phyloP scores from a whole-genome alignment of 164 flowering plant species.

The Stephania japonica region DNA sequence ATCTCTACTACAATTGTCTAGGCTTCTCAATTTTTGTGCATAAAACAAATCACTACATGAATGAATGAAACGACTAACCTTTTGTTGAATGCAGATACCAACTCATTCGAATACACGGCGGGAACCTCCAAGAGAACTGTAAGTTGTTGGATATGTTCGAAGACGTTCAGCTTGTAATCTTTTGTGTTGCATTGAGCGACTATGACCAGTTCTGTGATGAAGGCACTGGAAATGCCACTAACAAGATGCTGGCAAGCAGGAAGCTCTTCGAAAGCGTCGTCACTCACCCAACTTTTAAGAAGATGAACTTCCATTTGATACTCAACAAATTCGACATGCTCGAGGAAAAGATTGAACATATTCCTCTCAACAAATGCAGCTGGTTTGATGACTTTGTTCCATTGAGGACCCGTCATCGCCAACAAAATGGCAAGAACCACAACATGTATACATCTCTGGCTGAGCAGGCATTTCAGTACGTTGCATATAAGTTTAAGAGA shows the following conservation, averaged over 20 bases:
- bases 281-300: conserved; percentile 73
- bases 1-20: too few relatives aligned
- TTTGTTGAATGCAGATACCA: conserved; percentile 54
- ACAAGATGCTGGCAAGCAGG: conserved; percentile 70
- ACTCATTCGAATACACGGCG: conserved; percentile 68
- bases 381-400: conserved; percentile 92
- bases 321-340: conserved; percentile 80
- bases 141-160: conserved; percentile 98
- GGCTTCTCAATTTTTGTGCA: not conserved
- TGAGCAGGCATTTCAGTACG: conserved; percentile 63
- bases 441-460: conserved; percentile 37
- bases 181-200: conserved; percentile 75
- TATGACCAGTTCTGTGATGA: conserved; percentile 60
- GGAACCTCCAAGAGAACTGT: conserved; percentile 76
- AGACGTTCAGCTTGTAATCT: conserved; percentile 70
- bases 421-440: conserved; percentile 17
- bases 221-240: conserved; percentile 35
- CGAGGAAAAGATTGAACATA: conserved; percentile 61
- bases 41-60: not conserved
- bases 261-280: conserved; percentile 74
- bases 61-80: not conserved
- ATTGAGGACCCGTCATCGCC: conserved; percentile 39
- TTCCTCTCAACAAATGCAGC: conserved; percentile 58
- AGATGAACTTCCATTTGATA: conserved; percentile 67
- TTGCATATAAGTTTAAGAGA: conserved; percentile 87